Evolutionary conservation across 345 rosid genomes (phyloP).

Genomic region (Passiflora organensis): DNA sequence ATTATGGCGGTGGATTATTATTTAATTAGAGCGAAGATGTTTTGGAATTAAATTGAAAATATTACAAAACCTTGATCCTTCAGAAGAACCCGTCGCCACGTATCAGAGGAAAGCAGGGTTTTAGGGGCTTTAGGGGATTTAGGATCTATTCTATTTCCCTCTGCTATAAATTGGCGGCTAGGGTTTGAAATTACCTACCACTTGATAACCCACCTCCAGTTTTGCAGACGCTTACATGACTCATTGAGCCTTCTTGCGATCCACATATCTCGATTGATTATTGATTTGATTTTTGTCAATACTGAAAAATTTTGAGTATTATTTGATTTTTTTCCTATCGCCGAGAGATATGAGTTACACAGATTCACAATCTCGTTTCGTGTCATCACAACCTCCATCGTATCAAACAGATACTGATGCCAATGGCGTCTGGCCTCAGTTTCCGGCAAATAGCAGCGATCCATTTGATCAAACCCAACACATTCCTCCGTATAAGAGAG

Average conservation of each 20-base stretch:
- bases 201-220: background rate
- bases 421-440: slow-evolving; percentile 58
- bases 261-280: no score
- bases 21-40: no score
- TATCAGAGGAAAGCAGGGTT: background rate
- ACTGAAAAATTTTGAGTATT: no score
- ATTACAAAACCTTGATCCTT: no score
- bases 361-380: slow-evolving; percentile 40
- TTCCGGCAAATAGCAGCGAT: slow-evolving; percentile 32
- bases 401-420: slow-evolving; percentile 41
- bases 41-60: no score
- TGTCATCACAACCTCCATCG: slow-evolving; percentile 23
- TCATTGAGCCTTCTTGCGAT: no score
- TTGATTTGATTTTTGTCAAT: no score
- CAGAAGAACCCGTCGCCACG: no score
- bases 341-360: slow-evolving; percentile 43
- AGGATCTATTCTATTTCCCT: background rate
- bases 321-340: no score
- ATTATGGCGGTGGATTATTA: no score
- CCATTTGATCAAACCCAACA: slow-evolving; percentile 39
- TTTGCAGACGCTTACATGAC: no score
- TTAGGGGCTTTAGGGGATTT: background rate
- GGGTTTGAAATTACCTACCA: slow-evolving; percentile 22
- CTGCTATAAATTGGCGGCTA: slow-evolving; percentile 37
- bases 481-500: slow-evolving; percentile 56